A percentile compares a stretch with the other conserved stretches of the same genome.
Evolutionary conservation across 2,329 filamentous ascomycete species (phyloP).

Genomic region (Cladosporium sp.): DNA sequence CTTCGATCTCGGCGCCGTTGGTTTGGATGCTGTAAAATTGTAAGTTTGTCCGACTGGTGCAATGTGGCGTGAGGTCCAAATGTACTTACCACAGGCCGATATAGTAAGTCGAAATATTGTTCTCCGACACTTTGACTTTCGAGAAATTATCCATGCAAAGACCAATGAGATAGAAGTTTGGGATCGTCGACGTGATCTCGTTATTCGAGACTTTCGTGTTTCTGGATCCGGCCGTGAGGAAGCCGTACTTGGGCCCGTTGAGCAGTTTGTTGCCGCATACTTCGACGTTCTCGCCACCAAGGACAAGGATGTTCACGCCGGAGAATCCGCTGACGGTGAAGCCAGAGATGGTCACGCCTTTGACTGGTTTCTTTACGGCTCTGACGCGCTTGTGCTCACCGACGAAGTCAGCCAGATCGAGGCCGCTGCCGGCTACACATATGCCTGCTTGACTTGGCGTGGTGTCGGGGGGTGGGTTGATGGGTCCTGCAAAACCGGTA

Average conservation of each 20-base stretch:
- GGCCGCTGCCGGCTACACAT: conserved; percentile 36
- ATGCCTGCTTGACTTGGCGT: conserved; percentile 35
- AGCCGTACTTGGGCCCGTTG: conserved; percentile 36
- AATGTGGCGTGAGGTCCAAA: neutral
- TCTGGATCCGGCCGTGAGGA: conserved; percentile 40
- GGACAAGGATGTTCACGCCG: conserved; percentile 41
- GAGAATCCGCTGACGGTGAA: conserved; percentile 41
- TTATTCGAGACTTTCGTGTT: conserved; percentile 36
- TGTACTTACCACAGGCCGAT: conserved; percentile 33
- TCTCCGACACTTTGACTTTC: conserved; percentile 32
- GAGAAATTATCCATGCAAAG: conserved; percentile 42
- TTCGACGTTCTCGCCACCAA: conserved; percentile 36
- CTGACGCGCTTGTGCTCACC: conserved; percentile 37
- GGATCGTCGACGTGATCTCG: conserved; percentile 25
- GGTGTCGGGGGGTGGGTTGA: neutral
- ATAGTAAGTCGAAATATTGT: conserved; percentile 34
- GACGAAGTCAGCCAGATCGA: conserved; percentile 30
- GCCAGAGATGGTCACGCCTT: conserved; percentile 36
- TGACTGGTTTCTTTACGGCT: conserved; percentile 31
- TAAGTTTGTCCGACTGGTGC: neutral
- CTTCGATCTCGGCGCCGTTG: conserved; percentile 32
- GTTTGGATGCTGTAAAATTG: conserved; percentile 36
- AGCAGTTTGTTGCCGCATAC: conserved; percentile 33
- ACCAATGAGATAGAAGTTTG: conserved; percentile 29
- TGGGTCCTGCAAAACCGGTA: conserved; percentile 33